phyloP scores from a whole-genome alignment of 805 yeast genomes.

The Candida ortonii region DNA sequence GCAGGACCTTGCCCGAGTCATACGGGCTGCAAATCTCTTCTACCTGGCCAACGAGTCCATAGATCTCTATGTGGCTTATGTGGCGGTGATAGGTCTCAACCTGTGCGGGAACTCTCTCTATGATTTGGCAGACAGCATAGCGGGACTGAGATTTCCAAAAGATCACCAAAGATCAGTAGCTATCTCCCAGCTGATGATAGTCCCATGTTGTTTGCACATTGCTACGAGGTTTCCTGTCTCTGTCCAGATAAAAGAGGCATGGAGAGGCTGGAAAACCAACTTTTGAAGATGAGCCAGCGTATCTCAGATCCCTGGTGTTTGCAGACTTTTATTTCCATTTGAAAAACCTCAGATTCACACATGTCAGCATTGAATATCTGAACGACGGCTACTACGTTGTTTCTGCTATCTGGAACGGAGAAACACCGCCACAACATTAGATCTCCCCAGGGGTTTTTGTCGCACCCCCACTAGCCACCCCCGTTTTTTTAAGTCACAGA shows the following conservation, averaged over 20 bases:
- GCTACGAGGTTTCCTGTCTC: constrained; percentile 16
- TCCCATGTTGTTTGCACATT: constrained; percentile 24
- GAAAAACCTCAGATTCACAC: constrained; percentile 5
- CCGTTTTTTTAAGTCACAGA: too few species aligned
- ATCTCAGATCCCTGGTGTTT: constrained; percentile 3
- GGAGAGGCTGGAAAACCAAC: too few species aligned
- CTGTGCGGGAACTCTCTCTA: constrained; percentile 29
- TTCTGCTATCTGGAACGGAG: constrained; percentile 4
- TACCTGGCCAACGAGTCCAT: constrained; percentile 10
- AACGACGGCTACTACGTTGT: constrained; percentile 18
- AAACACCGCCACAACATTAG: too few species aligned
- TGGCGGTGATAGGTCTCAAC: constrained; percentile 21
- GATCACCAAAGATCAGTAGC: too few species aligned
- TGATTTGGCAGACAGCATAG: constrained; percentile 15
- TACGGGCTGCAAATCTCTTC: constrained; percentile 8
- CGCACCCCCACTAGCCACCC: too few species aligned
- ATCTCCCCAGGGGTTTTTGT: too few species aligned
- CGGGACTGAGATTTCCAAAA: constrained; percentile 4
- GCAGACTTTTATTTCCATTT: constrained; percentile 11
- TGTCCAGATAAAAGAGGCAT: too few species aligned
- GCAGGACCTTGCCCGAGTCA: constrained; percentile 9
- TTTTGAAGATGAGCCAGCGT: not conserved
- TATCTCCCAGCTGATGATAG: constrained; percentile 8
- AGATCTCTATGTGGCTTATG: not conserved
- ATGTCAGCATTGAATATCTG: constrained; percentile 11